Evolutionary conservation across 805 yeast genomes (phyloP), one percentile per base, ranked within the genome.

Genomic region (Metschnikowia lachancei): DNA sequence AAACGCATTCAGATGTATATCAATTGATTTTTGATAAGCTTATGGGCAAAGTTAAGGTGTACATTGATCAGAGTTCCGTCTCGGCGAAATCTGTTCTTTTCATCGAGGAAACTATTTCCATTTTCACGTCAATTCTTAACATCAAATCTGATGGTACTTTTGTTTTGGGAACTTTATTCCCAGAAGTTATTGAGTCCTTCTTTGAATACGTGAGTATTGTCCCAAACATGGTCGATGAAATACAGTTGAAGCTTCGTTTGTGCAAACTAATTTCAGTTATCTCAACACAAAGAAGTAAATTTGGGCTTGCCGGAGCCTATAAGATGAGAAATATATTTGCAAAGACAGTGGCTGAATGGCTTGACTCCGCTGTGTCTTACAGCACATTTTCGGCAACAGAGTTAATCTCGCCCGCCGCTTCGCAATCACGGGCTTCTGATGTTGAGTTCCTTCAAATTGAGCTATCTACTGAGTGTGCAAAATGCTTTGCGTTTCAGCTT

Each of bases 391-490:
- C 45, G 6, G 13, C 31, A 11, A 30, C 31, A 20, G 13, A 36
- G 4, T 12, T 14, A 18, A 18, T 16, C 5, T 18, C 40, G 10
- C 1, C 43, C 11, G 16, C 48, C 2, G 19, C 36, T 2, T 45
- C 41, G 10, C 46, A 41, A 30, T 62, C 38, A 49, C 74, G 40
- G 18, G 37, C 50, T 12, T 47, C 53, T 4, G 84, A 80, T 41
- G 50, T 70, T 35, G 78, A 74, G 22, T 76, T 72, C 49, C 59
- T 80, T 29, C 72, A 74, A 45, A 63, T 81, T 39, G 88, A 82
- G 59, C 70, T 83, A n/a, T 81, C 85, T 0, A 72, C 77, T 7
- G 91, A 85, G 57, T 73, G 84, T 36, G 78, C 87, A 0, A 74
- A 74, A 51, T 79, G 83, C 17, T 62, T 86, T 44, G 75, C 84